A percentile compares a stretch with the other conserved stretches of the same genome.
Evolutionary conservation across 495 filamentous ascomycete genomes (phyloP).

Genomic region (Cudoniella acicularis): DNA sequence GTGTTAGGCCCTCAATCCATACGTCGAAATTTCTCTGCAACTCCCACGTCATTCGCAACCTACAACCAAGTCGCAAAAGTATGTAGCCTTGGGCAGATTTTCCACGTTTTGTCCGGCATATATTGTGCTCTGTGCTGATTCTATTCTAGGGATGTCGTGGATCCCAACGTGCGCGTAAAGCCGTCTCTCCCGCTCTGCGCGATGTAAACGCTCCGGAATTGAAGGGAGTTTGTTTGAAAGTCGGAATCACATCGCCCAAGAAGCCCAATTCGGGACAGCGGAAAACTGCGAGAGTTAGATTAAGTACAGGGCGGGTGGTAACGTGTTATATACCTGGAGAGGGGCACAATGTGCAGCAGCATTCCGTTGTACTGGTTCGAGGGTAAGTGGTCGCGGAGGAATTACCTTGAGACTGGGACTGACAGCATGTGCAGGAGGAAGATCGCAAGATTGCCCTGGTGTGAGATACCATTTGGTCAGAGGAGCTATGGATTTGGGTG

Average conservation of each 20-base stretch:
- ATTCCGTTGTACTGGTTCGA: slow-evolving; percentile 90
- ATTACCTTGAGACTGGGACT: background rate
- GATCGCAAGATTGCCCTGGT: slow-evolving; percentile 96
- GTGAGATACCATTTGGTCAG: slow-evolving; percentile 92
- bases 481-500: slow-evolving; percentile 91
- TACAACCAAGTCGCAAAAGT: slow-evolving; percentile 58
- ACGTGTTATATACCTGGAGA: slow-evolving; percentile 94
- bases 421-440: slow-evolving; percentile 37
- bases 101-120: no score
- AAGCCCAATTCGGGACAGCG: slow-evolving; percentile 97
- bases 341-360: slow-evolving; percentile 98
- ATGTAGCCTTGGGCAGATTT: no score
- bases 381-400: slow-evolving; percentile 36
- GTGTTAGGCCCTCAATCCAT: background rate
- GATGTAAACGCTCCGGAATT: slow-evolving; percentile 66
- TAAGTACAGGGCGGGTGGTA: slow-evolving; percentile 82
- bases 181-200: slow-evolving; percentile 78
- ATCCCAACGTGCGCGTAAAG: slow-evolving; percentile 71
- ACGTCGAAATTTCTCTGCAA: slow-evolving; percentile 43
- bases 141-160: slow-evolving; percentile 77
- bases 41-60: slow-evolving; percentile 48
- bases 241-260: slow-evolving; percentile 89
- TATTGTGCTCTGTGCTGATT: no score
- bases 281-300: slow-evolving; percentile 82
- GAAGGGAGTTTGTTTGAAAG: slow-evolving; percentile 94